phyloP scores from a whole-genome alignment of 2,329 filamentous ascomycete species.

The Raffaelea deltoideospora region DNA sequence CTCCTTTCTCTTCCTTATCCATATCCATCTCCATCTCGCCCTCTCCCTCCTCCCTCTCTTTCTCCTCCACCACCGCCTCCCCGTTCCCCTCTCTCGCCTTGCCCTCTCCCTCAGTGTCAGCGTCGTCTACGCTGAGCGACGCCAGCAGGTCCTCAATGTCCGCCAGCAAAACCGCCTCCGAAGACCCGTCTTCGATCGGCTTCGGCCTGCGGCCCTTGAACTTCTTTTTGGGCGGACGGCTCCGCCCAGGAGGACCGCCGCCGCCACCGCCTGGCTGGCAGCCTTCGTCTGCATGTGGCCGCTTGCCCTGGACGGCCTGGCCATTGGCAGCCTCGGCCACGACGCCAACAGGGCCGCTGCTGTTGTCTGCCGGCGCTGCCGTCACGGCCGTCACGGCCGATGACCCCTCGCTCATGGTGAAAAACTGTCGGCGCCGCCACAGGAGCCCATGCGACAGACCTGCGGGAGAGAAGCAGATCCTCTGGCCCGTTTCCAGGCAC shows the following conservation, averaged over 20 bases:
- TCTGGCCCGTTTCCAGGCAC: too few species aligned
- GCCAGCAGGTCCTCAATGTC: slow-evolving; percentile 44
- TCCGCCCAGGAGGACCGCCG: slow-evolving; percentile 2
- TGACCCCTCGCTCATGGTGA: too few species aligned
- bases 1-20: too few species aligned
- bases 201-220: slow-evolving; percentile 43
- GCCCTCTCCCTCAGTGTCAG: slow-evolving; percentile 11
- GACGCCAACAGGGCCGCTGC: too few species aligned
- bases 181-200: slow-evolving; percentile 38
- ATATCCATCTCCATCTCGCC: too few species aligned
- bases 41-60: slow-evolving; percentile 19
- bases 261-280: background rate
- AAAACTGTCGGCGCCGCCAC: too few species aligned
- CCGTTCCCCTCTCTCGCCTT: background rate
- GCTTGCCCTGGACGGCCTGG: too few species aligned
- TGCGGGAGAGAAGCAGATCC: too few species aligned
- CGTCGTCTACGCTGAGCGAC: slow-evolving; percentile 19
- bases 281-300: slow-evolving; percentile 5
- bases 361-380: too few species aligned
- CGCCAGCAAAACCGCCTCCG: slow-evolving; percentile 49
- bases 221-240: slow-evolving; percentile 24
- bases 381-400: too few species aligned
- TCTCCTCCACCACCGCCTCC: slow-evolving; percentile 4
- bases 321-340: too few species aligned
- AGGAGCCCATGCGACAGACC: too few species aligned